Percentiles rank a stretch among this genome's conserved stretches.
These are phyloP conservation scores for Penicillium sp. DNA, from an alignment of 2,329 filamentous ascomycete species.

Conservation along the genomic window DNA sequence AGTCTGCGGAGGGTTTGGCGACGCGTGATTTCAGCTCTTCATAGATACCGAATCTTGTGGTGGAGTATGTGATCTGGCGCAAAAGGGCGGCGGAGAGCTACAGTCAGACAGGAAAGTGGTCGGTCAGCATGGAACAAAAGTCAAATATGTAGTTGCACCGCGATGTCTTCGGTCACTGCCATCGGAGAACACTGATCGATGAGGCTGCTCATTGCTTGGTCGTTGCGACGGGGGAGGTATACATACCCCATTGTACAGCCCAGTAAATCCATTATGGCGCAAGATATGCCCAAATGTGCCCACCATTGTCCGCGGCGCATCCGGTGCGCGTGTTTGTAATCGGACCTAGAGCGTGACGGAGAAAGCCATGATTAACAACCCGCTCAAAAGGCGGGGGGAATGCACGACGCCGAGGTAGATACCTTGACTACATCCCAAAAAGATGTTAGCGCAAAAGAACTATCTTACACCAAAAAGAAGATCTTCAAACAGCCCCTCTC, in stretches of 20 bases:
- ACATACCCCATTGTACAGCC: slow-evolving; percentile 75
- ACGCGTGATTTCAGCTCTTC: slow-evolving; percentile 78
- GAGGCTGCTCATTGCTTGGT: no score
- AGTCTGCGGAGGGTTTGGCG: slow-evolving; percentile 34
- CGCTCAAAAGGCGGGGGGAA: not conserved
- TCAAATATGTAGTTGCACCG: no score
- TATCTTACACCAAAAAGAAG: not conserved
- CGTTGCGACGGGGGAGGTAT: not conserved
- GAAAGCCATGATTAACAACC: slow-evolving; percentile 8
- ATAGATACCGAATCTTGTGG: slow-evolving; percentile 93
- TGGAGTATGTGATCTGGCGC: slow-evolving; percentile 92
- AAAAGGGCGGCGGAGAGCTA: slow-evolving; percentile 82
- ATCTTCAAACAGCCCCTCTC: no score
- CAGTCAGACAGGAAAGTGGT: slow-evolving; percentile 6
- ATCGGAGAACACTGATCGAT: no score
- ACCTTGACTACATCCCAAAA: slow-evolving; percentile 49
- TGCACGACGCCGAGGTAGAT: slow-evolving; percentile 14
- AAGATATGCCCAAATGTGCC: slow-evolving; percentile 80
- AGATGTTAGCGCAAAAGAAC: slow-evolving; percentile 16
- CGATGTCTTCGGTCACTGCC: no score
- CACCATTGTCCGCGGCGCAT: slow-evolving; percentile 72
- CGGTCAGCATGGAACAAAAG: no score
- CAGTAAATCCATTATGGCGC: slow-evolving; percentile 66
- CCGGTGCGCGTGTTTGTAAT: slow-evolving; percentile 73
- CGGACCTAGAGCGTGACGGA: slow-evolving; percentile 57